A percentile compares a stretch with the other conserved stretches of the same genome.
Conservation (phyloP, 768 basidiomycete genomes). For the Gloeopeniophorella convolvens region DNA sequence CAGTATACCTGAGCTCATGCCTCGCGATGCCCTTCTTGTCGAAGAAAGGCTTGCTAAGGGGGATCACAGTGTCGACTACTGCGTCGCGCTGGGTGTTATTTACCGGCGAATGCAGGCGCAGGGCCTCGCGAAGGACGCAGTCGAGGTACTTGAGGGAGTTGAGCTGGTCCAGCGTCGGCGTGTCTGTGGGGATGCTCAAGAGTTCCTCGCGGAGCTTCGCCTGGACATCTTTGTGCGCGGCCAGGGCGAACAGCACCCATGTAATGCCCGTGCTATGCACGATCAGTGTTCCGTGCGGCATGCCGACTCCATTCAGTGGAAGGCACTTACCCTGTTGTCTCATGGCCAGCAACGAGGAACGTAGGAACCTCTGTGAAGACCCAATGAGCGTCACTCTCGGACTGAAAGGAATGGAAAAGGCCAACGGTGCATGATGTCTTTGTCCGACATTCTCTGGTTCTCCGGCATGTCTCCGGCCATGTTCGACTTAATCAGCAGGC, state of each 20-base stretch:
- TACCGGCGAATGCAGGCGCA: background rate
- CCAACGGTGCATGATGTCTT: slow-evolving; percentile 25
- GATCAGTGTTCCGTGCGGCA: too few relatives aligned
- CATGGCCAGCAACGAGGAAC: slow-evolving; percentile 25
- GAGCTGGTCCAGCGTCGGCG: background rate
- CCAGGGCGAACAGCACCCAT: slow-evolving; percentile 30
- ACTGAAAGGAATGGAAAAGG: background rate
- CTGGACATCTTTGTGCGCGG: slow-evolving; percentile 27
- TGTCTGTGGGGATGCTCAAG: background rate
- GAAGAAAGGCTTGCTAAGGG: background rate
- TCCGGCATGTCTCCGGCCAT: slow-evolving; percentile 24
- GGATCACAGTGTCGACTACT: background rate
- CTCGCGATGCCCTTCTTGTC: background rate
- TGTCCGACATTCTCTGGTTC: slow-evolving; percentile 22
- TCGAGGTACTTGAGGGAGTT: background rate
- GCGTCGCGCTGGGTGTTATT: background rate
- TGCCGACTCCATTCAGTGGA: too few relatives aligned
- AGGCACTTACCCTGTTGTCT: slow-evolving; percentile 18
- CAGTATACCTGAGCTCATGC: background rate
- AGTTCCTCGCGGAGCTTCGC: slow-evolving; percentile 25
- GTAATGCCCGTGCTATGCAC: slow-evolving; percentile 26
- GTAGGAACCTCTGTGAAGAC: slow-evolving; percentile 24
- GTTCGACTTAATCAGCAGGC: slow-evolving; percentile 25
- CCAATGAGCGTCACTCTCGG: background rate
- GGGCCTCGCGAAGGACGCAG: background rate